Evolutionary conservation across 139 green algal genomes (phyloP).

Genomic region (Picochlorum sp.): DNA sequence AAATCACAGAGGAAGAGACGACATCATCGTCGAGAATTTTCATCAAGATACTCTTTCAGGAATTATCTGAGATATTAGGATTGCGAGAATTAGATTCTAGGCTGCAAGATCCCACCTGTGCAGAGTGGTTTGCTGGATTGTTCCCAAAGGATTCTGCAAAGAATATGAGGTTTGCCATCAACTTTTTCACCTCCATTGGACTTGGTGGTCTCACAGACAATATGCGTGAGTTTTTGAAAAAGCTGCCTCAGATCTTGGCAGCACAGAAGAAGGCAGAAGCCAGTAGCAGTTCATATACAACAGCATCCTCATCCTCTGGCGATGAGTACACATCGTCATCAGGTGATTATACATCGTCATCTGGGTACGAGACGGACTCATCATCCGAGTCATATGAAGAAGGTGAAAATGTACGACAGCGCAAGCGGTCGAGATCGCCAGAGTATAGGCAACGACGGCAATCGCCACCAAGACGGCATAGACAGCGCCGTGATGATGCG

Average conservation of each 20-base stretch:
- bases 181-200: slow-evolving; percentile 99
- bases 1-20: slow-evolving; percentile 95
- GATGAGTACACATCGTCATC: background rate
- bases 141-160: slow-evolving; percentile 77
- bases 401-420: background rate
- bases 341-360: slow-evolving; percentile 8
- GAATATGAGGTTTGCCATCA: slow-evolving; percentile 98
- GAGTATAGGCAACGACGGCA: too few relatives aligned
- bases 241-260: slow-evolving; percentile 33
- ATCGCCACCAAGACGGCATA: too few relatives aligned
- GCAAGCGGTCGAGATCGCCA: too few relatives aligned
- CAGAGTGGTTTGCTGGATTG: slow-evolving; percentile 59
- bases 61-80: slow-evolving; percentile 87
- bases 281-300: slow-evolving; percentile 2
- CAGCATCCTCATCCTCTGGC: background rate
- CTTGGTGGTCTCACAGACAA: slow-evolving; percentile 89
- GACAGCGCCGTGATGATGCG: too few relatives aligned
- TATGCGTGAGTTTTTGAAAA: slow-evolving; percentile 74
- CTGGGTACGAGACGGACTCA: background rate
- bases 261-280: slow-evolving; percentile 24
- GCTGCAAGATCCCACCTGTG: slow-evolving; percentile 62
- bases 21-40: slow-evolving; percentile 96
- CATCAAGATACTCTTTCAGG: slow-evolving; percentile 98
- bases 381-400: background rate
- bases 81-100: slow-evolving; percentile 76